A percentile compares a stretch with the other conserved stretches of the same genome.
phyloP scores from a whole-genome alignment of 1,284 basidiomycete genomes.

The Nidula niveotomentosa region DNA sequence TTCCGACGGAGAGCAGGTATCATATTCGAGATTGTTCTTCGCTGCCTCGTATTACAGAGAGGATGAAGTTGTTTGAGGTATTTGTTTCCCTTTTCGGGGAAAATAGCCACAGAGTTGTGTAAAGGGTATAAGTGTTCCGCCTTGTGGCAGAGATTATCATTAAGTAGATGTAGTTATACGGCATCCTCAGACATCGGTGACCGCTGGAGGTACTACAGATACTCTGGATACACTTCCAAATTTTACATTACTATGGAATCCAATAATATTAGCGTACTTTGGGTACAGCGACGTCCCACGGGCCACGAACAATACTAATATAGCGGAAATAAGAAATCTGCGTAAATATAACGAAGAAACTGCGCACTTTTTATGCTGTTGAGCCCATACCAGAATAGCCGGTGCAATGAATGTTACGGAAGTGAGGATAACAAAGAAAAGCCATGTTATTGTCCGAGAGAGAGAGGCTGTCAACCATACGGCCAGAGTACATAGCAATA shows the following conservation, averaged over 20 bases:
- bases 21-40: constrained; percentile 31
- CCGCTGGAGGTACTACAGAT: too few relatives aligned
- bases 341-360: constrained; percentile 2
- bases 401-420: constrained; percentile 73
- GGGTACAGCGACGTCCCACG: constrained; percentile 64
- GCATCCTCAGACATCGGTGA: too few relatives aligned
- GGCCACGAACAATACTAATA: constrained; percentile 52
- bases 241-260: too few relatives aligned
- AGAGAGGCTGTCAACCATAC: constrained; percentile 51
- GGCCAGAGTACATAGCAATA: constrained; percentile 44
- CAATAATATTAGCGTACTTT: constrained; percentile 45
- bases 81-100: constrained; percentile 42
- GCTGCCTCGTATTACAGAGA: constrained; percentile 31
- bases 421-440: constrained; percentile 49
- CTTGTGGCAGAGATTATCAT: background rate
- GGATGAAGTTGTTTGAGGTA: constrained; percentile 41
- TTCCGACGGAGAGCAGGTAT: constrained; percentile 19
- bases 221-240: too few relatives aligned
- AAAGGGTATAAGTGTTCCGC: background rate
- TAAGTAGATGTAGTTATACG: background rate
- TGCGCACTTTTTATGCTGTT: constrained; percentile 79
- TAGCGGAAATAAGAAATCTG: constrained; percentile 6
- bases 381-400: constrained; percentile 74
- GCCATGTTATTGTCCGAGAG: constrained; percentile 49
- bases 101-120: background rate